Evolutionary conservation across 164 flowering plant genomes (phyloP).

Genomic region (Saururus chinensis): DNA sequence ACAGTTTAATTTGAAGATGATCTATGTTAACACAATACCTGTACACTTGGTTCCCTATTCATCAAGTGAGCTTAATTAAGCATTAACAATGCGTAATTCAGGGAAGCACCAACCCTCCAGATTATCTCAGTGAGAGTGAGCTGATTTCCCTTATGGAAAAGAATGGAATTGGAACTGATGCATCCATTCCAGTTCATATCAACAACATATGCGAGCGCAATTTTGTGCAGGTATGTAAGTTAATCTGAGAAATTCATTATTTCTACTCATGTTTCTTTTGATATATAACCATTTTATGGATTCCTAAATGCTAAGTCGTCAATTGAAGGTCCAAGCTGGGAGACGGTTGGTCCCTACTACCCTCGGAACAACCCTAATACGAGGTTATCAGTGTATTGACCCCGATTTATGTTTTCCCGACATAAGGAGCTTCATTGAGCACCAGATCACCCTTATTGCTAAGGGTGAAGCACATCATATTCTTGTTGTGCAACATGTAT

Average conservation of each 20-base stretch:
- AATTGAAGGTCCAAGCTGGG: constrained; percentile 77
- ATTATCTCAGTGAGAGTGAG: constrained; percentile 92
- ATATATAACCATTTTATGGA: not conserved
- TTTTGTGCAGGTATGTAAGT: constrained; percentile 66
- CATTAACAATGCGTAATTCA: constrained; percentile 8
- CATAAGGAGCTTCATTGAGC: constrained; percentile 94
- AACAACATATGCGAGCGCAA: constrained; percentile 96
- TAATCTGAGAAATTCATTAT: not conserved
- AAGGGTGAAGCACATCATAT: constrained; percentile 84
- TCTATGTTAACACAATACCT: no score
- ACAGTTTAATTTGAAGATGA: no score
- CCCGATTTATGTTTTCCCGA: constrained; percentile 96
- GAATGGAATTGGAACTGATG: constrained; percentile 96
- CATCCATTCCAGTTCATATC: constrained; percentile 91
- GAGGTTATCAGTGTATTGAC: constrained; percentile 92
- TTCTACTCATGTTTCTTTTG: no score
- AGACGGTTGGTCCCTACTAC: constrained; percentile 84
- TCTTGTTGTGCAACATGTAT: constrained; percentile 67
- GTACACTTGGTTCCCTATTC: no score
- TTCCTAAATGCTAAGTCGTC: not conserved
- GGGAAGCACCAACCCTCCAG: constrained; percentile 85
- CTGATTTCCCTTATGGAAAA: constrained; percentile 95
- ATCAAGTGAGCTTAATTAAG: no score
- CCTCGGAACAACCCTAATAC: constrained; percentile 67
- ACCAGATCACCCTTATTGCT: constrained; percentile 86